phyloP scores from a whole-genome alignment of 208 protist species.

The Trypanosoma melophagium region DNA sequence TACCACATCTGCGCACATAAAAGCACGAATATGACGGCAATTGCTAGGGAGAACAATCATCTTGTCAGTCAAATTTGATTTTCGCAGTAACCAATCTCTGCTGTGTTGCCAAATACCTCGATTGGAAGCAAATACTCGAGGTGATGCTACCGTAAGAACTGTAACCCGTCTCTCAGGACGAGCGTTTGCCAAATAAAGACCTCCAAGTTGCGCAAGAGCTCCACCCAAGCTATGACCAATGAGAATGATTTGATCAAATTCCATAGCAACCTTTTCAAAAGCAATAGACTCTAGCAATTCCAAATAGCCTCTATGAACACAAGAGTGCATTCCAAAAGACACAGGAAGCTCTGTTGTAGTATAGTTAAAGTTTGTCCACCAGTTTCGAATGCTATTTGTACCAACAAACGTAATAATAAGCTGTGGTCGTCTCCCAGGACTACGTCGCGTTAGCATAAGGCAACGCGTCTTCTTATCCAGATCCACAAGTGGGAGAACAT shows the following conservation, averaged over 20 bases:
- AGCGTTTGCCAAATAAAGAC: constrained; percentile 49
- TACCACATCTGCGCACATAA: constrained; percentile 52
- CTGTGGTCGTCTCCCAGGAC: constrained; percentile 50
- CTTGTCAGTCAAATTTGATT: background rate
- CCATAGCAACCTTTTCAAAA: constrained; percentile 38
- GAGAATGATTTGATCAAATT: constrained; percentile 61
- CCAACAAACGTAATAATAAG: constrained; percentile 66
- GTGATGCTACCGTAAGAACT: constrained; percentile 62
- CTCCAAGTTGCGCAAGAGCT: constrained; percentile 59
- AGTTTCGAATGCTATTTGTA: constrained; percentile 53
- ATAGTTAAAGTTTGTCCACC: constrained; percentile 62
- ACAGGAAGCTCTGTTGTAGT: constrained; percentile 30
- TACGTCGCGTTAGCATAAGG: constrained; percentile 48
- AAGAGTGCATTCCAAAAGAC: constrained; percentile 34
- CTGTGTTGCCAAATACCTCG: constrained; percentile 19
- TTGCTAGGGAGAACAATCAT: constrained; percentile 38
- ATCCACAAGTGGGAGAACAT: constrained; percentile 55
- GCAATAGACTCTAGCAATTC: constrained; percentile 47
- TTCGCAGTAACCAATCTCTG: background rate
- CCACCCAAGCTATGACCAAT: constrained; percentile 67
- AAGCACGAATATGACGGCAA: constrained; percentile 60
- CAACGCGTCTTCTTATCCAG: constrained; percentile 55
- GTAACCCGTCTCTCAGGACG: constrained; percentile 53
- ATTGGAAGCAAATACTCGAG: constrained; percentile 46
- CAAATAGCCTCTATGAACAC: constrained; percentile 49